Evolutionary conservation across 805 yeast species (phyloP), one percentile per base, ranked within the genome.

Genomic region (Zygoascus ofunaensis): DNA sequence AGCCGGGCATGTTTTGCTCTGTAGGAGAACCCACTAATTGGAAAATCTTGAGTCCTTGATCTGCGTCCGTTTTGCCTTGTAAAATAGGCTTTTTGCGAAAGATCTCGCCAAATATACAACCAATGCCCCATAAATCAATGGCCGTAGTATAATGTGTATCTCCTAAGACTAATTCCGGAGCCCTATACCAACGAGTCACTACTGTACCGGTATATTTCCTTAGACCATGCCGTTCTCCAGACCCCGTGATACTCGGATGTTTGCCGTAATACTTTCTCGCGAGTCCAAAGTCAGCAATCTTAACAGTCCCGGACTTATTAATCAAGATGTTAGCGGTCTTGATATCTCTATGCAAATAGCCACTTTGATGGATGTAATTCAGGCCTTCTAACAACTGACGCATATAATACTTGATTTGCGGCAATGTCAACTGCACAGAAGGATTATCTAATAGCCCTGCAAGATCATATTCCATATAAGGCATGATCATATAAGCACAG

Each of bases 121-220:
- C 97, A 18, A 86, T 75, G 0, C 97, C 97, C 99, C 99, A 92
- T 65, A 92, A 74, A 63, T 92, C 99, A 10, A 90, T 90, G 0
- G 97, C 94, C 0, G 97, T 84, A 2, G 97, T 87, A 61, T 90
- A 90, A 47, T 74, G 69, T 53, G 82, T 72, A 52, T 87, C 94
- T 3, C 96, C 96, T 43, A 92, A 65, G 14, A 92, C 71, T 17
- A 92, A 70, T 61, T 90, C 98, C 0, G 97, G 98, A 1, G 98
- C 94, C 47, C 98, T 71, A 63, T 94, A 92, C 98, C 98, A 92
- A 51, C 98, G 66, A 0, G 98, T 92, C 33, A 92, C 97, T 2
- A 92, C 98, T 44, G 76, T 71, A n/a, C 75, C 72, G 0, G 85
- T 79, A 51, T 77, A 73, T 26, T 66, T 57, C 4, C 62, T 56